These are phyloP conservation scores for Agapanthus africanus DNA, from an alignment of 106 monocot genomes.

Conservation along the genomic window DNA sequence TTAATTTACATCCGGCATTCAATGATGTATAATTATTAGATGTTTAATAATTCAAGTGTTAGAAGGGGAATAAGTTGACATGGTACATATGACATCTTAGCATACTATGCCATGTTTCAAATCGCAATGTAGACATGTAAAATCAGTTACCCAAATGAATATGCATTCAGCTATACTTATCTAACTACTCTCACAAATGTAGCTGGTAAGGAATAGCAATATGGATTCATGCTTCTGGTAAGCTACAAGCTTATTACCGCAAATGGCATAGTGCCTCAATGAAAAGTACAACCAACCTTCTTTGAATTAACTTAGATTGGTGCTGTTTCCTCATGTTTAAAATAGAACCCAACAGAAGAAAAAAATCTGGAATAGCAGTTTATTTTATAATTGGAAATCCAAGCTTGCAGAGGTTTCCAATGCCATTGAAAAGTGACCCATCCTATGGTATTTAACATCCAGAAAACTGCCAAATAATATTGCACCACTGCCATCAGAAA, in stretches of 20 bases:
- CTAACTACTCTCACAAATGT: background rate
- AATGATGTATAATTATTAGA: too few species aligned
- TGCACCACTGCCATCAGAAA: too few species aligned
- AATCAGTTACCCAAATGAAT: too few species aligned
- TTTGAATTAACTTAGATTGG: background rate
- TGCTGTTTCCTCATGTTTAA: background rate
- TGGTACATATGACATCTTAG: too few species aligned
- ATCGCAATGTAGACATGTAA: too few species aligned
- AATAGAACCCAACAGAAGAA: background rate
- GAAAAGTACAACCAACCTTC: background rate
- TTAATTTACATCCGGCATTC: too few species aligned
- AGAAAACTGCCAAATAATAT: too few species aligned
- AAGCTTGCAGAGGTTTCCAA: background rate
- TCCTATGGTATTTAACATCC: too few species aligned
- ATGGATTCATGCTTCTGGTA: background rate
- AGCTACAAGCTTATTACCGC: background rate
- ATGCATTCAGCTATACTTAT: too few species aligned
- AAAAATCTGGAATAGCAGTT: background rate
- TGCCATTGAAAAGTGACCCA: background rate
- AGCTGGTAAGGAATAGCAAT: background rate
- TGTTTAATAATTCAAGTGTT: too few species aligned
- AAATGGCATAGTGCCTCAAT: background rate
- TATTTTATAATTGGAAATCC: background rate
- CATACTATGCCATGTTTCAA: too few species aligned
- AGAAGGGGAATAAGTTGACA: too few species aligned